Conservation (phyloP, 2,329 filamentous ascomycete species). For the Dactylellina leptospora region DNA sequence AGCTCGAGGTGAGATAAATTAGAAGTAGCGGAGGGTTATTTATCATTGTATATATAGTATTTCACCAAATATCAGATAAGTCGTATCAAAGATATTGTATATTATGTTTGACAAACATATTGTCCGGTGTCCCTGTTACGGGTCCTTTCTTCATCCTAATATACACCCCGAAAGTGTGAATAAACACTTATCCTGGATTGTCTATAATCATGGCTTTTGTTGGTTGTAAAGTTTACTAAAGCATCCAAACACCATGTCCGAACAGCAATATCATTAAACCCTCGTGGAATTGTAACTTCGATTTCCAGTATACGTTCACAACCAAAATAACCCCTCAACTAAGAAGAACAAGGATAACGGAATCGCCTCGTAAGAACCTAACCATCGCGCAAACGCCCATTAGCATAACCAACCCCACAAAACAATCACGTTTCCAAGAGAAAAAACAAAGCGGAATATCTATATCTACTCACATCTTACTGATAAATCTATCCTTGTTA, state of each 20-base stretch:
- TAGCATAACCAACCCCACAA: neutral
- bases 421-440: constrained; percentile 2
- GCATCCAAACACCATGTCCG: constrained; percentile 41
- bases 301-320: constrained; percentile 10
- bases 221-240: neutral
- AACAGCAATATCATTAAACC: constrained; percentile 30
- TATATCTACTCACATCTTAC: constrained; percentile 78
- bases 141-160: neutral
- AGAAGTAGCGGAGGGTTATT: neutral
- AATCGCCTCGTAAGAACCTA: constrained; percentile 86
- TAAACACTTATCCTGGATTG: too few relatives aligned
- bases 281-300: constrained; percentile 7
- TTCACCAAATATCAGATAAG: too few relatives aligned
- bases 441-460: neutral
- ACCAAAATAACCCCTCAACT: constrained; percentile 66
- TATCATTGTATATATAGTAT: neutral
- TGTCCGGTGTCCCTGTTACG: constrained; percentile 3
- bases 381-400: neutral
- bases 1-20: constrained; percentile 22
- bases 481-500: constrained; percentile 98
- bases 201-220: too few relatives aligned
- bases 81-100: too few relatives aligned
- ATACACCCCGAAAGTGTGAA: neutral
- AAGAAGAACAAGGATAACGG: constrained; percentile 84
- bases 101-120: too few relatives aligned